Conservation (phyloP, 257 asterid species). For the Gentiana macrophylla region DNA sequence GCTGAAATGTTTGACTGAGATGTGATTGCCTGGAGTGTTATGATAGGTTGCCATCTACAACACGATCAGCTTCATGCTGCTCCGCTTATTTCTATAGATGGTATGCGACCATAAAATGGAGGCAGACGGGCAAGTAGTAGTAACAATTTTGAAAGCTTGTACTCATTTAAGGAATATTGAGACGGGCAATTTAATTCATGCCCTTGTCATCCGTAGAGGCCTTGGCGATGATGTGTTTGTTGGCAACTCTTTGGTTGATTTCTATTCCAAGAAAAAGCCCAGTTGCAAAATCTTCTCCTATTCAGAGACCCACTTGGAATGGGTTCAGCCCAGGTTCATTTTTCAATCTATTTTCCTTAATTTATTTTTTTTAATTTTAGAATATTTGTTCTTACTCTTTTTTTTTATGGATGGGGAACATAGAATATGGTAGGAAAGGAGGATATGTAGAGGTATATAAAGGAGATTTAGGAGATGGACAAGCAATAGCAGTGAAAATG, state of each 20-base stretch:
- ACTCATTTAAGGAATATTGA: conserved; percentile 30
- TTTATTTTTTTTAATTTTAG: too few relatives aligned
- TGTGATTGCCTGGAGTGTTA: conserved; percentile 73
- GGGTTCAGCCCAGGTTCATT: too few relatives aligned
- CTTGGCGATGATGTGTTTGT: conserved; percentile 56
- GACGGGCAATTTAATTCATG: conserved; percentile 52
- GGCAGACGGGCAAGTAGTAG: conserved; percentile 63
- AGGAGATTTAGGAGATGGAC: too few relatives aligned
- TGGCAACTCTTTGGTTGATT: conserved; percentile 59
- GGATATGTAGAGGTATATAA: too few relatives aligned
- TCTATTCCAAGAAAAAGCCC: conserved; percentile 44
- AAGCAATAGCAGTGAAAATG: too few relatives aligned
- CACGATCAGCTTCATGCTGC: conserved; percentile 24
- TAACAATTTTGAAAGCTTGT: conserved; percentile 63
- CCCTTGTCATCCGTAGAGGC: conserved; percentile 43
- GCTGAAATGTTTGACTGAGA: conserved; percentile 64
- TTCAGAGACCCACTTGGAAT: too few relatives aligned
- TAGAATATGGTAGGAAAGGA: too few relatives aligned
- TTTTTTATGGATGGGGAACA: too few relatives aligned
- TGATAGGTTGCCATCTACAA: conserved; percentile 48
- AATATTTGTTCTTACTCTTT: too few relatives aligned
- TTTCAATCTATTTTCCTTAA: too few relatives aligned
- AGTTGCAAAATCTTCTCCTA: too few relatives aligned
- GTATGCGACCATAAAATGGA: conserved; percentile 25
- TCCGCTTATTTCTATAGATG: conserved; percentile 47